Base-by-base conservation (phyloP, 148 eudicot species). In the Vaccinium myrtillus region DNA sequence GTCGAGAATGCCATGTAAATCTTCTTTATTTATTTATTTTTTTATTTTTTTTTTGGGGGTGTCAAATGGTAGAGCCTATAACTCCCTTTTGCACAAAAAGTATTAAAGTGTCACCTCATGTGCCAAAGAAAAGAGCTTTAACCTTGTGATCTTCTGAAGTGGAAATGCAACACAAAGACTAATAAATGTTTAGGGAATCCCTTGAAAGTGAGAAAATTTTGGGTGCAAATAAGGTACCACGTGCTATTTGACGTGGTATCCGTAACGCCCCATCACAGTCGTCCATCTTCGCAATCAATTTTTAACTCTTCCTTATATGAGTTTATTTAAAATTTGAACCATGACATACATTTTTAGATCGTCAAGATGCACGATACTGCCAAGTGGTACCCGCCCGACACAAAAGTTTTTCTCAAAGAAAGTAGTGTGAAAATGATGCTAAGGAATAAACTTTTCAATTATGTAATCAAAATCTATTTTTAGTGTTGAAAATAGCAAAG, bases 401-500 rank as follows among this genome's bases (percentile, higher is more conserved):
- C 46, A 4, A 0, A 43, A 43, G 6, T 43, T 43, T 4, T 43
- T 43, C 46, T 43, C 46, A 36, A 36, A 36, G 39, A 36, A 36
- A 36, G 39, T 2, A 36, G 39, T 36, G 46, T 43, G 46, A 5
- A 43, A 43, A 43, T 43, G 46, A 43, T 4, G 6, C 46, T 0
- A 78, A 8, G 63, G 43, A 51, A 15, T 78, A 32, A 78, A 54
- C 18, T 39, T 75, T 75, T 46, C 15, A 19, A 75, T 46, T 7
- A 32, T 32, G 4, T 14, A 73, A 43, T 75, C 13, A 43, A 43
- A 43, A 43, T 43, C 5, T 4, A 32, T 71, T 32, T 13, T 12
- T 27, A 43, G 78, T 75, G 78, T 43, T 75, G 78, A 75, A 75
- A 75, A 46, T 43, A 75, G 78, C 2, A 4, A 75, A 75, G 25